Percentiles rank a stretch among this genome's conserved stretches.
Conservation (phyloP, 139 green algal genomes). For the Gonium pectorale region DNA sequence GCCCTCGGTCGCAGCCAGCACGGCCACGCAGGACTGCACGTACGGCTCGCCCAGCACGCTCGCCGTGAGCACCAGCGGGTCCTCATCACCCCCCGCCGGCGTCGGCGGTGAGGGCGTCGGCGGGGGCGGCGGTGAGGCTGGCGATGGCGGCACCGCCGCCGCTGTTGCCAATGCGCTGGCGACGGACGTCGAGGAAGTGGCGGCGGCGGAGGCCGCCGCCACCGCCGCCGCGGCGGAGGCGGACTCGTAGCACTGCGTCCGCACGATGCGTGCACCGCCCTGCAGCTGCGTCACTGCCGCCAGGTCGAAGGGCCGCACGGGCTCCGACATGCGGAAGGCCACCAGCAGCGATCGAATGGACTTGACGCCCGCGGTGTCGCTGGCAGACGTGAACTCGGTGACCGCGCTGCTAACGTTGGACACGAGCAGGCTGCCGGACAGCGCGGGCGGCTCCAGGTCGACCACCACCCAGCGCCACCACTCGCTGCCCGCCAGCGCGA, state of each 20-base stretch:
- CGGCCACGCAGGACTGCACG: conserved; percentile 11
- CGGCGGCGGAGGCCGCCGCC: too few species aligned
- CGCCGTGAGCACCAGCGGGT: background rate
- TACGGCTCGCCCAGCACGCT: background rate
- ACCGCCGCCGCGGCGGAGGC: background rate
- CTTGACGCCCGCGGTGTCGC: too few species aligned
- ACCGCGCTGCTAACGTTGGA: background rate
- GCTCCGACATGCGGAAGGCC: background rate
- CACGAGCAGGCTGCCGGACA: background rate
- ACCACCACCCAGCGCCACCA: conserved; percentile 28
- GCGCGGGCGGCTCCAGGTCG: background rate
- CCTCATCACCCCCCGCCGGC: background rate
- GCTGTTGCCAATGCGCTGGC: background rate
- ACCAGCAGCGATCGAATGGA: conserved; percentile 2
- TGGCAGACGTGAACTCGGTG: background rate
- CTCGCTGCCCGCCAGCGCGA: background rate
- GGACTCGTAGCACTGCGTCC: background rate
- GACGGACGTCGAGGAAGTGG: background rate
- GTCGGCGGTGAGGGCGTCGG: too few species aligned
- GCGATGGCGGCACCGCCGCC: background rate
- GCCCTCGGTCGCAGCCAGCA: background rate
- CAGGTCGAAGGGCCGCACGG: conserved; percentile 5
- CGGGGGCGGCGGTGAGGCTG: background rate
- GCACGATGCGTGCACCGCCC: background rate
- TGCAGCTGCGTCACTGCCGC: background rate